Evolutionary conservation across 2,329 filamentous ascomycete genomes (phyloP), one percentile per base, ranked within the genome.

Genomic region (Colletotrichum karsti): DNA sequence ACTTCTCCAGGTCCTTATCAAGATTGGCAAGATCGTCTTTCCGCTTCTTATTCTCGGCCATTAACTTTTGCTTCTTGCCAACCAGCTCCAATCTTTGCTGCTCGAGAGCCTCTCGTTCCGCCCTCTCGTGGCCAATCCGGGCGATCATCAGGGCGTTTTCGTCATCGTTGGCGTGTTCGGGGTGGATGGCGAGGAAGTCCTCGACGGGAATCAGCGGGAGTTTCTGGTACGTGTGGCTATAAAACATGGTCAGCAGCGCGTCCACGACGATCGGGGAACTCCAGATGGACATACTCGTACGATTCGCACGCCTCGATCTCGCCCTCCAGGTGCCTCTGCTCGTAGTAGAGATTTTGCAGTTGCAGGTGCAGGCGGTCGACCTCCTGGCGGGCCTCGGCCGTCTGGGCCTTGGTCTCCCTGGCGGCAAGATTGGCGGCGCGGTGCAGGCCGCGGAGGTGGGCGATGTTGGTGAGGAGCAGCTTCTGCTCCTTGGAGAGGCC

Each of bases 281-380:
- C 6, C 2, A 22, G n/a, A 18, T 39, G 12, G 3, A 87, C 93
- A 70, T 82, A 97, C 94, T 97, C 93, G 74, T 97, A 98, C 57
- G 91, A 92, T 77, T 97, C 93, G 78, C 96, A 98, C 8, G 93
- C 94, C 1, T 89, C 85, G 69, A 99, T 98, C 81, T 99, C 96
- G 54, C 93, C 93, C 71, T 93, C 90, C 61, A 99, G 83, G 79
- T 98, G 94, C 61, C 93, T 87, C 82, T 98, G 95, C 80, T 99
- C 95, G 77, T 99, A 99, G 79, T 96, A 97, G 7, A 99, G 83
- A 76, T 99, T 99, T 80, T 98, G 95, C 62, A 99, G 86, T 76
- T 97, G 93, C 39, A 99, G 86, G 77, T 98, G 95, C 69, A 99
- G 85, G 55, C 91, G 90, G 77, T 99, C 96, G 71, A 98, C 94